phyloP scores from a whole-genome alignment of 2,329 filamentous ascomycete genomes.

The Ustulina deusta region DNA sequence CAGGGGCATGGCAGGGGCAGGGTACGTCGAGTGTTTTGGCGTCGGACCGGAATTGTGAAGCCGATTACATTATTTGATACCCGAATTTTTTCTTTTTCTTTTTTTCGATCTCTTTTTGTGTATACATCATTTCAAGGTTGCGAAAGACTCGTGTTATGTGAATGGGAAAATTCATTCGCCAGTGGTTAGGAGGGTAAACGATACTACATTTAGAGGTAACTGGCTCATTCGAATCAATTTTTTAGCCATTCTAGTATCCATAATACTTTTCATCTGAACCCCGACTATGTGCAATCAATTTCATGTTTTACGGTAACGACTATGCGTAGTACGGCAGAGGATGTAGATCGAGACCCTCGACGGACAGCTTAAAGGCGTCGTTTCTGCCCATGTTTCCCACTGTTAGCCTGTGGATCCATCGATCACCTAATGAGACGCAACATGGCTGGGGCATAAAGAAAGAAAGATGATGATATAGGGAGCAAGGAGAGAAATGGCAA shows the following conservation, averaged over 20 bases:
- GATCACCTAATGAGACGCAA: not conserved
- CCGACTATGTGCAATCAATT: not conserved
- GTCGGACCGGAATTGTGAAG: constrained; percentile 29
- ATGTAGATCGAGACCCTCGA: constrained; percentile 68
- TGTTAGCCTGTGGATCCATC: constrained; percentile 27
- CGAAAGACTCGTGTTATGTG: constrained; percentile 1
- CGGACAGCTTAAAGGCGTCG: constrained; percentile 71
- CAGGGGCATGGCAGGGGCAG: constrained; percentile 5
- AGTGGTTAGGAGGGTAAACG: not conserved
- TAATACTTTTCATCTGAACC: not conserved
- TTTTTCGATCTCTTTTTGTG: too few species aligned
- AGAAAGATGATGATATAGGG: not conserved
- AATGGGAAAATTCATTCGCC: not conserved
- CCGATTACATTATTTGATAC: constrained; percentile 41
- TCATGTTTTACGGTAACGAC: not conserved
- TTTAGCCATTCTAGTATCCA: not conserved
- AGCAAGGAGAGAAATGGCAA: not conserved
- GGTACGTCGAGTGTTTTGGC: constrained; percentile 25
- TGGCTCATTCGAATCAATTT: constrained; percentile 9
- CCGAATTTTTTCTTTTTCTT: constrained; percentile 33
- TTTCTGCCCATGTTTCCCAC: constrained; percentile 55
- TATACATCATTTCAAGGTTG: constrained; percentile 2
- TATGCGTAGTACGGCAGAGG: constrained; percentile 63
- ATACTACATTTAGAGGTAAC: not conserved
- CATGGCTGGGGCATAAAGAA: not conserved